Evolutionary conservation across 2,329 filamentous ascomycete species (phyloP), one percentile per base, ranked within the genome.

Genomic region (Fusarium sp.): DNA sequence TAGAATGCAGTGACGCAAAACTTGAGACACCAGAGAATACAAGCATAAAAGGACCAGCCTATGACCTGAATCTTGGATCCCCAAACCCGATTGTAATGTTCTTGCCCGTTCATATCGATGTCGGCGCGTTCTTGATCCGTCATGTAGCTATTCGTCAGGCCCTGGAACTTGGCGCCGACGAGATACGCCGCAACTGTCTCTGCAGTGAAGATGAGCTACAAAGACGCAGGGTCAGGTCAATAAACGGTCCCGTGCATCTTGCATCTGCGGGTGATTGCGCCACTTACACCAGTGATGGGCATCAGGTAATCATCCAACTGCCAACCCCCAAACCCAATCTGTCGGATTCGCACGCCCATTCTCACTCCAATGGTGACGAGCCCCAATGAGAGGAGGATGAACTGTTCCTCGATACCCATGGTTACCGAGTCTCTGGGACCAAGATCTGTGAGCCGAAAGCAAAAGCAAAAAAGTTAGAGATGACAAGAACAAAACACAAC

Each of bases 21-120:
- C 36, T 82, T 82, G 15, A 81, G 68, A 9, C 57, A 35, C 80
- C 80, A 81, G 6, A 81, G 67, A n/a, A 77, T 76, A 20, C 77
- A 76, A 20, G 75, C 79, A 49, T 81, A 81, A n/a, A 81, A 67
- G 6, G 77, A 79, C 80, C 79, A 81, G 31, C 78, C 74, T 31
- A 78, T 69, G 9, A 79, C 55, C 66, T 84, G 78, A 67, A 81
- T 73, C 73, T 74, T 75, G 57, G 78, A 77, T 55, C 83, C 80
- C 72, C 57, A 73, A 52, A 76, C 67, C 10, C 80, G 75, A 35
- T 77, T 76, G 36, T 60, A 76, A 17, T 77, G 66, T 28, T 77
- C 74, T 15, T 20, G 20, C 3, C 74, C 42, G 6, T 64, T 26
- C 3, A 54, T 3, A 12, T 76, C 74, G 58, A 76, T 59, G 38